Evolutionary conservation across 192 early-diverging fungal genomes (phyloP).

Genomic region (Entrophospora sp.): DNA sequence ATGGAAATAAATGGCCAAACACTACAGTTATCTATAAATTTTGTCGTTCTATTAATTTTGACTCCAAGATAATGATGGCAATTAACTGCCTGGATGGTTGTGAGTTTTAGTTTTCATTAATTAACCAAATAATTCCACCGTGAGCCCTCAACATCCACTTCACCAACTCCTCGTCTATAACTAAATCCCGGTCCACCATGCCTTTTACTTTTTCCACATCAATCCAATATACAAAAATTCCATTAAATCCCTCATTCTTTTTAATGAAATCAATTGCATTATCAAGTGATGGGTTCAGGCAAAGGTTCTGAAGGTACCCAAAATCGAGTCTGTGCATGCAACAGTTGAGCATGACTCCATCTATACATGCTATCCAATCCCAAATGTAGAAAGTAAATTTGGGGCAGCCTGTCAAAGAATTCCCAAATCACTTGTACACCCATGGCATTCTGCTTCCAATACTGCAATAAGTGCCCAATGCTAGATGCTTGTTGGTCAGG

Average conservation of each 20-base stretch:
- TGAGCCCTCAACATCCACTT: constrained; percentile 2
- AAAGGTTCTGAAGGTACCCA: not conserved
- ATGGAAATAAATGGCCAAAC: constrained; percentile 12
- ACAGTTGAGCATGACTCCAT: not conserved
- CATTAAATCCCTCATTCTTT: not conserved
- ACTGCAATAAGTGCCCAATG: too few species aligned
- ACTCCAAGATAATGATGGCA: not conserved
- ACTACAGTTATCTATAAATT: not conserved
- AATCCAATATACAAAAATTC: not conserved
- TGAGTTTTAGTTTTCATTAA: too few species aligned
- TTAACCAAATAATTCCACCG: too few species aligned
- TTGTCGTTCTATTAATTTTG: not conserved
- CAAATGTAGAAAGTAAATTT: too few species aligned
- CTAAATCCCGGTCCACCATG: not conserved
- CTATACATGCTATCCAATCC: too few species aligned
- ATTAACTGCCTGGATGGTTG: too few species aligned
- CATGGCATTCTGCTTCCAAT: too few species aligned
- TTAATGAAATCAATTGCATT: not conserved
- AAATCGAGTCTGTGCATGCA: not conserved
- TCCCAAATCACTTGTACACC: too few species aligned
- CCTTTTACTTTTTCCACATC: not conserved
- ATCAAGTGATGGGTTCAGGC: not conserved
- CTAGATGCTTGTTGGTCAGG: too few species aligned
- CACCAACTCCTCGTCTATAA: not conserved
- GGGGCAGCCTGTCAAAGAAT: too few species aligned